phyloP scores from a whole-genome alignment of 2,329 filamentous ascomycete genomes.

The Beauveria sp. region DNA sequence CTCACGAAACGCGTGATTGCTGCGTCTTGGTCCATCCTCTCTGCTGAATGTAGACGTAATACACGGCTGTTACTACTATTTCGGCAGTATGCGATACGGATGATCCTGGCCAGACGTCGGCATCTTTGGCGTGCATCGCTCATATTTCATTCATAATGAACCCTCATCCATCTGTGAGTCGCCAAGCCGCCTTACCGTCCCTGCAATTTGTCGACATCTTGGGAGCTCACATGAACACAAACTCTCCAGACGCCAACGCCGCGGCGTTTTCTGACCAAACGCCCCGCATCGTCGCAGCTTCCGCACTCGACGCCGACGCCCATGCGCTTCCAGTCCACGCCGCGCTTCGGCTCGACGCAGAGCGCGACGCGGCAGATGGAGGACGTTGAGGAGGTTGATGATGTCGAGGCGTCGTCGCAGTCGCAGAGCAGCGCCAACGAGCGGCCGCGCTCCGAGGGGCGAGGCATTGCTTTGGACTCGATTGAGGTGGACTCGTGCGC shows the following conservation, averaged over 20 bases:
- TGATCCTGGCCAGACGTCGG: neutral
- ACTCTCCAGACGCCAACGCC: constrained; percentile 29
- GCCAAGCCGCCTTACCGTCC: neutral
- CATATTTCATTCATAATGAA: neutral
- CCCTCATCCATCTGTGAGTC: constrained; percentile 3
- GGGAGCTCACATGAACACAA: neutral
- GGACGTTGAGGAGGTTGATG: constrained; percentile 26
- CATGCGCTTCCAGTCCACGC: constrained; percentile 30
- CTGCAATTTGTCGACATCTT: neutral
- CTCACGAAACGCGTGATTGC: neutral
- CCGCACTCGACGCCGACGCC: constrained; percentile 24
- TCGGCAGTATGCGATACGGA: neutral
- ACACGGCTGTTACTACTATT: neutral
- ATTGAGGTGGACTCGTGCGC: constrained; percentile 22
- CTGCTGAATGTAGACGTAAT: neutral
- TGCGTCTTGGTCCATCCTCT: neutral
- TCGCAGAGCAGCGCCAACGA: constrained; percentile 5
- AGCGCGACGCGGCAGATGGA: constrained; percentile 11
- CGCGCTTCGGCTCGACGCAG: constrained; percentile 29
- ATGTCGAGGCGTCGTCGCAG: constrained; percentile 5
- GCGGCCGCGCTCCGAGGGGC: constrained; percentile 8
- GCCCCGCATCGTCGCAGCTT: constrained; percentile 23
- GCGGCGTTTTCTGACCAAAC: constrained; percentile 30
- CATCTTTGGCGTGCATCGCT: neutral
- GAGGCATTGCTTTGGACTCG: constrained; percentile 16